phyloP scores from a whole-genome alignment of 1,284 basidiomycete genomes.

The Phellinidium pouzarii region DNA sequence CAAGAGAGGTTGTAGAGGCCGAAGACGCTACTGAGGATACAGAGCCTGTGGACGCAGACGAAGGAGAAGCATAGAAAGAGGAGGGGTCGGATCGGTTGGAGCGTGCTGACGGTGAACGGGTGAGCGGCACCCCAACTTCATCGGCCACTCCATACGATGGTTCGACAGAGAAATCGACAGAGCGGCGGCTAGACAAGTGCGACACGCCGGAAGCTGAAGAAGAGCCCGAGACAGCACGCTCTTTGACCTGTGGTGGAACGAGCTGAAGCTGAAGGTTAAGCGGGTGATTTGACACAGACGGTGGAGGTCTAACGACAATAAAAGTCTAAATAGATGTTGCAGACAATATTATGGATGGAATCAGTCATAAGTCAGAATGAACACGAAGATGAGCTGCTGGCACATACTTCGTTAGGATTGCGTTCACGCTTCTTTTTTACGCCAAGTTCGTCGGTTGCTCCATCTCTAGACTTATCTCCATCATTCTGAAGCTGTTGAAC shows the following conservation, averaged over 20 bases:
- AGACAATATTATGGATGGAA: conserved; percentile 13
- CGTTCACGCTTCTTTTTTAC: conserved; percentile 39
- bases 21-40: conserved; percentile 42
- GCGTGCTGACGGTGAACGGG: conserved; percentile 28
- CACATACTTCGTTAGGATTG: conserved; percentile 50
- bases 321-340: conserved; percentile 53
- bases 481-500: not conserved
- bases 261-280: conserved; percentile 93
- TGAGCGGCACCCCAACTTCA: conserved; percentile 26
- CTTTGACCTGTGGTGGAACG: conserved; percentile 59
- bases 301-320: conserved; percentile 80
- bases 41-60: conserved; percentile 26
- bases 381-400: conserved; percentile 1
- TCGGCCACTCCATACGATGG: conserved; percentile 31
- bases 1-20: conserved; percentile 40
- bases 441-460: conserved; percentile 26
- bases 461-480: conserved; percentile 10
- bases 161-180: conserved; percentile 18
- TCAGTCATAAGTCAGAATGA: not conserved
- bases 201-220: conserved; percentile 21
- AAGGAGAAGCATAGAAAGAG: conserved; percentile 40
- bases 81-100: conserved; percentile 40
- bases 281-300: conserved; percentile 78
- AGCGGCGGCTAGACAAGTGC: conserved; percentile 34
- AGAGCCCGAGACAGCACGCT: conserved; percentile 26